Base-by-base conservation (phyloP, 208 protist genomes). In the Trypanosomatidae sp. region DNA sequence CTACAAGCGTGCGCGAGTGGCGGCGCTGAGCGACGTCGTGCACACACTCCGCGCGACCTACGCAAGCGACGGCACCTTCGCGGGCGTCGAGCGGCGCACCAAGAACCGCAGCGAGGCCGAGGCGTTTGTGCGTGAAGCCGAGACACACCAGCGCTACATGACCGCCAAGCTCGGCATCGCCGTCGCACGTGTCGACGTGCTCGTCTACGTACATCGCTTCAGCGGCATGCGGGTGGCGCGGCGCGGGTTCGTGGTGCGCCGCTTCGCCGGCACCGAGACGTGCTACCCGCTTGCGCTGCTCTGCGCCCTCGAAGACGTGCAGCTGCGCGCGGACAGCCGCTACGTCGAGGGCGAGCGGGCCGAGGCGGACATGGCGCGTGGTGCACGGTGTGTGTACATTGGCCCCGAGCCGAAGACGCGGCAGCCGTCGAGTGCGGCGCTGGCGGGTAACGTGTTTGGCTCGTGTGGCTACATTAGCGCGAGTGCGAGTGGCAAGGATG, bases 181-280 rank as follows among this genome's bases (percentile, higher is more conserved):
- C 18, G 65, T 85, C 22, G 59, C 67, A 7, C 46, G 71, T 28
- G 46, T 86, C 18, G 16, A 56, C 24, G 35, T 91, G 4, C 65
- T 95, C 21, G 67, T 92, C 20, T 81, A 87, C 56, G 82, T 95
- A 44, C 75, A 88, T 49, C 68, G 74, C 51, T 83, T 92, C 53
- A 66, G 59, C 24, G 75, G 78, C 18, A 87, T 92, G 76, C 59
- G 58, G 24, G 39, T 86, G 38, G 69, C 59, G 4, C 54, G 60
- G 26, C 56, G 72, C 10, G 75, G 78, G 27, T 61, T 48, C 33
- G 56, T 89, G 15, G 58, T 71, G 20, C 75, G 71, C 2, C 71
- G 72, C 52, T 92, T 89, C 57, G 51, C 70, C 22, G 65, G 60
- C 11, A 83, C 65, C 25, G 75, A 84, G 56, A 84, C 65, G 30